Conservation (phyloP, 2,329 filamentous ascomycete genomes). For the Ophiosphaerella herpotricha region DNA sequence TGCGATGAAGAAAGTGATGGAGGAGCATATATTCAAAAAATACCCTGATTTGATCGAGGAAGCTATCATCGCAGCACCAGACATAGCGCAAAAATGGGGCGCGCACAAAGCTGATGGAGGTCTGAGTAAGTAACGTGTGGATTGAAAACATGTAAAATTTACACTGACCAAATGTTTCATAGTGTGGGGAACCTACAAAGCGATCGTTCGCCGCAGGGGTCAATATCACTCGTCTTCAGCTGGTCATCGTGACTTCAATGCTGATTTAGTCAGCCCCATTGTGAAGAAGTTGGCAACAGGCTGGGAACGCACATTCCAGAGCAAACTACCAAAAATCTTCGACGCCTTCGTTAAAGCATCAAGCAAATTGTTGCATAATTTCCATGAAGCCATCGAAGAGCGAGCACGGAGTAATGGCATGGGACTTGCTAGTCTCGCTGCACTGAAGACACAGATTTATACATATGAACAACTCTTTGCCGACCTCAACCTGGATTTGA, state of each 20-base stretch:
- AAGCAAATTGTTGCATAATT: slow-evolving; percentile 41
- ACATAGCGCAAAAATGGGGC: slow-evolving; percentile 45
- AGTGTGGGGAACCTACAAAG: slow-evolving; percentile 60
- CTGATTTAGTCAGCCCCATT: slow-evolving; percentile 47
- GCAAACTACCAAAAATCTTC: slow-evolving; percentile 49
- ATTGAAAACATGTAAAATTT: no score
- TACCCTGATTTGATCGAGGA: slow-evolving; percentile 47
- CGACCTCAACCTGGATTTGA: slow-evolving; percentile 40
- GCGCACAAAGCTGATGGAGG: slow-evolving; percentile 51
- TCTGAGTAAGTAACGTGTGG: slow-evolving; percentile 24
- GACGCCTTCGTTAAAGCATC: slow-evolving; percentile 41
- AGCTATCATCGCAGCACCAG: slow-evolving; percentile 45
- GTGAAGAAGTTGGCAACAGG: slow-evolving; percentile 46
- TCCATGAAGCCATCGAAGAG: slow-evolving; percentile 51
- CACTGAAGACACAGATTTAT: slow-evolving; percentile 50
- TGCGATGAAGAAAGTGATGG: slow-evolving; percentile 48
- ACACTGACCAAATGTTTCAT: background rate
- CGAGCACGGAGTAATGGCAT: slow-evolving; percentile 47
- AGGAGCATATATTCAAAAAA: slow-evolving; percentile 54
- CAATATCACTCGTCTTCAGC: slow-evolving; percentile 46
- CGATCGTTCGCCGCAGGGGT: slow-evolving; percentile 58
- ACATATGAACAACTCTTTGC: slow-evolving; percentile 50
- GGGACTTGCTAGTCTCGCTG: slow-evolving; percentile 46
- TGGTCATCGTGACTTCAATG: slow-evolving; percentile 50
- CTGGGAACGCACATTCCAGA: slow-evolving; percentile 54